These are phyloP conservation scores for Boletus huronensis DNA, from an alignment of 768 basidiomycete genomes.

Conservation along the genomic window DNA sequence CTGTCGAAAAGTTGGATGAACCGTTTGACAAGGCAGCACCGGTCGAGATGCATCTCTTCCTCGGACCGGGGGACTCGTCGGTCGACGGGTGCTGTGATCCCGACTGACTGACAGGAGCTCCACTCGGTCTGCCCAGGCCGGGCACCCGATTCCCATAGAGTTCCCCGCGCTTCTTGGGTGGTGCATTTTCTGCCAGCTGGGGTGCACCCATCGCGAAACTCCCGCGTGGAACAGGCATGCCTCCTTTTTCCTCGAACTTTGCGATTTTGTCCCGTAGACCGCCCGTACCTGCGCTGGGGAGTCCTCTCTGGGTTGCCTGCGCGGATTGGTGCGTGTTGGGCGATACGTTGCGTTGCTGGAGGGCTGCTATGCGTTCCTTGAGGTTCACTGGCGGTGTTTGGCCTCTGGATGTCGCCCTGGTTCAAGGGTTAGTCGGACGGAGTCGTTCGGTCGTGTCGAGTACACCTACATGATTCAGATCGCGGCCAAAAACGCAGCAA, in stretches of 20 bases:
- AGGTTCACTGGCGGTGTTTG: constrained; percentile 46
- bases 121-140: constrained; percentile 25
- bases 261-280: constrained; percentile 68
- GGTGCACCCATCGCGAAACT: constrained; percentile 70
- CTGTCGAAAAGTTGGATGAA: constrained; percentile 7
- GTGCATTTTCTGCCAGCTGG: constrained; percentile 44
- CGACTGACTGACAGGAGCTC: constrained; percentile 14
- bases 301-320: constrained; percentile 28
- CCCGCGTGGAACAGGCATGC: constrained; percentile 69
- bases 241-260: constrained; percentile 76
- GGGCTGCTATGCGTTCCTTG: constrained; percentile 79
- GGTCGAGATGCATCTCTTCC: constrained; percentile 31
- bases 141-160: constrained; percentile 72
- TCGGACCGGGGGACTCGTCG: constrained; percentile 18
- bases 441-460: neutral
- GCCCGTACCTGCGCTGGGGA: constrained; percentile 27
- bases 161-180: constrained; percentile 55
- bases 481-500: constrained; percentile 1
- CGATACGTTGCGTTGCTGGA: constrained; percentile 54
- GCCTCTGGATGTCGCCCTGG: constrained; percentile 28
- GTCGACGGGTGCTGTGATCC: constrained; percentile 14
- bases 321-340: constrained; percentile 32
- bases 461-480: constrained; percentile 22
- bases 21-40: constrained; percentile 19
- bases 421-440: constrained; percentile 15